Percentiles rank a stretch among this genome's conserved stretches.
These are phyloP conservation scores for Apiotrichum domesticum DNA, from an alignment of 1,284 basidiomycete genomes.

Conservation along the genomic window DNA sequence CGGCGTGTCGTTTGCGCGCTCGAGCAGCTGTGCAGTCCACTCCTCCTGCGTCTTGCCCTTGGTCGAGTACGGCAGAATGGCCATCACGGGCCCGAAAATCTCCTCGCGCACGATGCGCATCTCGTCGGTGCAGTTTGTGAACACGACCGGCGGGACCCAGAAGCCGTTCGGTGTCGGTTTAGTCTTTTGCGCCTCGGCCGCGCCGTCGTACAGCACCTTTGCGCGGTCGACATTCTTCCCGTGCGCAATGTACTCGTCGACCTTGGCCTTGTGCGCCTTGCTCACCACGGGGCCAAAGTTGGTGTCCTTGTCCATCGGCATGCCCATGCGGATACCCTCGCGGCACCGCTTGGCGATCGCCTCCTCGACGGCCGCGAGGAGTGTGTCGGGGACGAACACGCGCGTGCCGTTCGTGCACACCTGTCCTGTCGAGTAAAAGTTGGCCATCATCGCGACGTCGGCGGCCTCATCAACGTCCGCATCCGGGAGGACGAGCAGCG, in stretches of 20 bases:
- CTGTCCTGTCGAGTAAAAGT: slow-evolving; percentile 16
- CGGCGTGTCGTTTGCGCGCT: slow-evolving; percentile 71
- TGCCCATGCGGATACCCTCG: slow-evolving; percentile 15
- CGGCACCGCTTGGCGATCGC: slow-evolving; percentile 11
- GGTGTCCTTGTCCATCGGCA: slow-evolving; percentile 12
- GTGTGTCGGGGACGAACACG: slow-evolving; percentile 14
- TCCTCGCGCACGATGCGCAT: slow-evolving; percentile 43
- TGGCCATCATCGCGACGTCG: slow-evolving; percentile 17
- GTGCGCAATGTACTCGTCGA: slow-evolving; percentile 11
- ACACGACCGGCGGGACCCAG: slow-evolving; percentile 40
- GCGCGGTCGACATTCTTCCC: slow-evolving; percentile 13
- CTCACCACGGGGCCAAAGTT: slow-evolving; percentile 17
- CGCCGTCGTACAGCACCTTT: slow-evolving; percentile 16
- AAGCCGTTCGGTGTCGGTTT: slow-evolving; percentile 16
- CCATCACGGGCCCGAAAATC: slow-evolving; percentile 51
- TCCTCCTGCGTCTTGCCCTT: slow-evolving; percentile 14
- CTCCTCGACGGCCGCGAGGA: slow-evolving; percentile 3
- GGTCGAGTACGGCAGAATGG: slow-evolving; percentile 44
- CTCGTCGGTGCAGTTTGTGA: slow-evolving; percentile 34
- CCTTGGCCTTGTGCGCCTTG: slow-evolving; percentile 12
- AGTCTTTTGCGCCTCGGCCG: background rate
- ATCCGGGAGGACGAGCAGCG: slow-evolving; percentile 15
- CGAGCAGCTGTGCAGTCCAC: slow-evolving; percentile 49
- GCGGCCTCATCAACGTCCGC: slow-evolving; percentile 16
- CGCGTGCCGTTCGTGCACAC: slow-evolving; percentile 20